These are phyloP conservation scores for Clarireedia monteithiana DNA, from an alignment of 2,329 filamentous ascomycete genomes.

Conservation along the genomic window DNA sequence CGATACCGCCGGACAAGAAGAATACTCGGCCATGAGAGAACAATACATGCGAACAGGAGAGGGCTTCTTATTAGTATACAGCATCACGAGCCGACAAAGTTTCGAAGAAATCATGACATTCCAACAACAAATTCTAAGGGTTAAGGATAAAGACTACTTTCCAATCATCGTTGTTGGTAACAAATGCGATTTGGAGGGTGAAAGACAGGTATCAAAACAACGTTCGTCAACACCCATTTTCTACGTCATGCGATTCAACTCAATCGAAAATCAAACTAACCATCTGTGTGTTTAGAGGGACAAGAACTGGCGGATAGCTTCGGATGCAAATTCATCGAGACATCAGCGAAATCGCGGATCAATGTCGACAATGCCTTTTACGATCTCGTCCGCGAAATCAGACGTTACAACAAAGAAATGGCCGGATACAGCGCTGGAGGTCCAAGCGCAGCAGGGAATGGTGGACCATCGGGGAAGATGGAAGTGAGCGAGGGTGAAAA, in stretches of 20 bases:
- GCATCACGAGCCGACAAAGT: constrained; percentile 92
- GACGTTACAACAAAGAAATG: constrained; percentile 98
- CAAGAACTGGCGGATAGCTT: constrained; percentile 79
- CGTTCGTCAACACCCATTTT: constrained; percentile 47
- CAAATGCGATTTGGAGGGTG: constrained; percentile 95
- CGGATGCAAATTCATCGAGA: constrained; percentile 98
- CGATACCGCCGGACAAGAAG: constrained; percentile 96
- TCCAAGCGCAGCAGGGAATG: constrained; percentile 50
- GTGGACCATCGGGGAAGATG: constrained; percentile 58
- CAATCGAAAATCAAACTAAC: not conserved
- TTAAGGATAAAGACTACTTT: constrained; percentile 99
- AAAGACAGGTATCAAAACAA: constrained; percentile 86
- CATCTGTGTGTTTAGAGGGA: constrained; percentile 58
- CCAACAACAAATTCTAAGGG: constrained; percentile 94
- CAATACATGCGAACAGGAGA: constrained; percentile 99
- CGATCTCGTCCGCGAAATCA: constrained; percentile 95
- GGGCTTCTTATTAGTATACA: constrained; percentile 95
- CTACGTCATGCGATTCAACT: not conserved
- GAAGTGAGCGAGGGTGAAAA: constrained; percentile 64
- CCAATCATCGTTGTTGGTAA: constrained; percentile 98
- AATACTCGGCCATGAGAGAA: constrained; percentile 98
- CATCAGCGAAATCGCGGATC: constrained; percentile 94
- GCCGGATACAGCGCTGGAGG: constrained; percentile 73
- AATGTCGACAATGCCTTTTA: constrained; percentile 99
- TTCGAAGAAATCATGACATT: constrained; percentile 99